phyloP scores from a whole-genome alignment of 106 monocot species.

The Allium sativum region DNA sequence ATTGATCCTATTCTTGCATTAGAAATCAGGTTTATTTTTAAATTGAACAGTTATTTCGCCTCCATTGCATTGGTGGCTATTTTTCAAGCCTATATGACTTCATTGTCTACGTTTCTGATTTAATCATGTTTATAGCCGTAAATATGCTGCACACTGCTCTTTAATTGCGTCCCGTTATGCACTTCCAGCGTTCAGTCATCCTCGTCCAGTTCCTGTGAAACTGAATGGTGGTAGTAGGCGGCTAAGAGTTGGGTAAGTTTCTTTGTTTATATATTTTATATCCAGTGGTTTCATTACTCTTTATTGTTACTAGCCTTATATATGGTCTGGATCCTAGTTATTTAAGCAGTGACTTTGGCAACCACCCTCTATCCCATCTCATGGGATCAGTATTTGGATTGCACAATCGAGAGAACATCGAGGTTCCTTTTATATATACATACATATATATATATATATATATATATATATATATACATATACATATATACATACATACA shows the following conservation, averaged over 20 bases:
- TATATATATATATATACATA: too few relatives aligned
- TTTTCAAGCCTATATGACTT: neutral
- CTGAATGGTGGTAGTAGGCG: conserved; percentile 43
- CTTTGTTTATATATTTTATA: neutral
- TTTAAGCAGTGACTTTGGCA: conserved; percentile 97
- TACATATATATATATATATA: too few relatives aligned
- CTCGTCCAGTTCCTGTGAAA: conserved; percentile 60
- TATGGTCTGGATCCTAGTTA: conserved; percentile 40
- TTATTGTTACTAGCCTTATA: neutral
- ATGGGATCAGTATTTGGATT: conserved; percentile 99
- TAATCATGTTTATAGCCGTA: conserved; percentile 56
- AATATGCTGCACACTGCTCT: conserved; percentile 88
- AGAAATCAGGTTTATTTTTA: conserved; percentile 65
- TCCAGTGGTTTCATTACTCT: neutral
- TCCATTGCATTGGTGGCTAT: neutral
- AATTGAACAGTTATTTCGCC: neutral
- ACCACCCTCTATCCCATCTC: conserved; percentile 88
- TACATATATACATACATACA: too few relatives aligned
- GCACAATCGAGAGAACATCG: conserved; percentile 65
- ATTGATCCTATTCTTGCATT: conserved; percentile 82
- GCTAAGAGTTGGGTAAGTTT: conserved; percentile 76
- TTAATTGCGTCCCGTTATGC: conserved; percentile 85
- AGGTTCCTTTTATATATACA: too few relatives aligned
- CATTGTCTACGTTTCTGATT: neutral
- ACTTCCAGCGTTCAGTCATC: conserved; percentile 66